These are phyloP conservation scores for Phaseolus coccineus DNA, from an alignment of 331 rosid species.

Conservation along the genomic window DNA sequence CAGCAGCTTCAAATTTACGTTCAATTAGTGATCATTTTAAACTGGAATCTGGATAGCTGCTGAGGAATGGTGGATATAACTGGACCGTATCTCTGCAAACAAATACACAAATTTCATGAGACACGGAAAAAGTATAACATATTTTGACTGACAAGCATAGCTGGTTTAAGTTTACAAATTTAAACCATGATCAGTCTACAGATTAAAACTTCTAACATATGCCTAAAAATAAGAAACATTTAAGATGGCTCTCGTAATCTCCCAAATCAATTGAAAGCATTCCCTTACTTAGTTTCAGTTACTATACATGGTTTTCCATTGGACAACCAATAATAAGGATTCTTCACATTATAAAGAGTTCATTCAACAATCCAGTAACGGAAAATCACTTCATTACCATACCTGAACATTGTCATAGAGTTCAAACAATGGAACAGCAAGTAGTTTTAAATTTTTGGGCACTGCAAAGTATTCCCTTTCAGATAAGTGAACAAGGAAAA, in stretches of 20 bases:
- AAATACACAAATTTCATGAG: constrained; percentile 26
- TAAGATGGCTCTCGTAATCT: constrained; percentile 11
- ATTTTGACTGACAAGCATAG: constrained; percentile 22
- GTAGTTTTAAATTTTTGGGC: constrained; percentile 93
- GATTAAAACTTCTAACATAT: constrained; percentile 10
- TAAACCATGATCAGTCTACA: background rate
- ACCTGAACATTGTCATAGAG: constrained; percentile 99
- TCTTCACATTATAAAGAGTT: background rate
- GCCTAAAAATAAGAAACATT: constrained; percentile 5
- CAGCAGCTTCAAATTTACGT: constrained; percentile 39
- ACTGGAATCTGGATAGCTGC: constrained; percentile 97
- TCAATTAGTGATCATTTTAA: constrained; percentile 92
- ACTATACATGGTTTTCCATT: constrained; percentile 1
- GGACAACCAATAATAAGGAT: constrained; percentile 8
- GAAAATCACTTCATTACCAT: constrained; percentile 24
- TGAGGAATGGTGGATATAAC: constrained; percentile 98
- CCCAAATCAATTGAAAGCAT: constrained; percentile 8
- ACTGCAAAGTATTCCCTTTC: constrained; percentile 98
- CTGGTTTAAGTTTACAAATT: constrained; percentile 11
- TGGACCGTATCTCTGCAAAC: constrained; percentile 92
- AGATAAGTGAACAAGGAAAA: constrained; percentile 92
- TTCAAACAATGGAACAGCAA: constrained; percentile 97
- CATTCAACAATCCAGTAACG: background rate
- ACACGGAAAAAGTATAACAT: background rate
- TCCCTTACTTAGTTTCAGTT: constrained; percentile 20